Evolutionary conservation across 805 yeast species (phyloP), one percentile per base, ranked within the genome.

Genomic region (Lipomyces chichibuensis): DNA sequence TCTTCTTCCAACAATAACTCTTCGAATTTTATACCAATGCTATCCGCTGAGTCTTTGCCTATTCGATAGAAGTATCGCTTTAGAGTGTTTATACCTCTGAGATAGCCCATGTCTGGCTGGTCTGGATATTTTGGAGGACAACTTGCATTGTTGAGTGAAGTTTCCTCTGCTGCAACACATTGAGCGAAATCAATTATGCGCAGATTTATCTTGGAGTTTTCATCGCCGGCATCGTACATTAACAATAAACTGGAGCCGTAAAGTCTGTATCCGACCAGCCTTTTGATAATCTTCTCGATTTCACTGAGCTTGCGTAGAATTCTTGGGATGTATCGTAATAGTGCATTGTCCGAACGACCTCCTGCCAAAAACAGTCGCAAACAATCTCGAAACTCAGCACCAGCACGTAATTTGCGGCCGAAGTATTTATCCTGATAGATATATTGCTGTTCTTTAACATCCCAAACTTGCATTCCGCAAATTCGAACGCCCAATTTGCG

Each of bases 131-230:
- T 80, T 0, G 98, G 97, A 2, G 97, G 97, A 62, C 87, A 88
- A 20, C 84, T 82, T 14, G 77, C 73, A 17, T 51, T 64, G 9
- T 59, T 63, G 69, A 72, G 74, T 14, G 70, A 65, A 53, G 81
- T 80, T 65, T 84, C 85, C 55, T 85, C 88, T 2, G 86, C 86
- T 39, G 92, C 89, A 17, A 92, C 88, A 74, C 96, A 90, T 75
- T 93, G 97, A 0, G 98, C 98, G 82, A 95, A 95, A 79, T 95
- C 99, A 72, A 95, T 95, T 64, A 96, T 84, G 69, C 92, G 86
- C n/a, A 92, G 86, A 59, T 64, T 61, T 29, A 72, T 72, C 52
- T 71, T 71, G n/a, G 65, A 70, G 20, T 71, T 72, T 27, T 62
- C 72, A 23, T 71, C 66, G 25, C 71, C 74, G 13, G 92, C 96